Percentiles rank a stretch among this genome's conserved stretches.
Conservation (phyloP, 805 yeast species). For the Huiozyma sinensis region DNA sequence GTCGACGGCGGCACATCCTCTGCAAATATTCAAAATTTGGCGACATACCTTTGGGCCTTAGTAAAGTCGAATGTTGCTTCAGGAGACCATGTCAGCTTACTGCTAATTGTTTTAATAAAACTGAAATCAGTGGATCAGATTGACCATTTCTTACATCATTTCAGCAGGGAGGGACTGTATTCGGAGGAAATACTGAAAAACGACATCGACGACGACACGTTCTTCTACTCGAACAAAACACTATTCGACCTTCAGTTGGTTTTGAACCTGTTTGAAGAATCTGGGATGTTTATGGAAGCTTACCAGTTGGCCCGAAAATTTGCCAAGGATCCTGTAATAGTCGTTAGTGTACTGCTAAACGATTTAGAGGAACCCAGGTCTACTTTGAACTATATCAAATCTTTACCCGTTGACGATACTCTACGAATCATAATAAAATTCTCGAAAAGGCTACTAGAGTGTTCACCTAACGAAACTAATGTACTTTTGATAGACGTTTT, state of each 20-base stretch:
- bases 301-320: constrained; percentile 54
- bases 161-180: constrained; percentile 20
- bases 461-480: constrained; percentile 71
- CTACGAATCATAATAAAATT: constrained; percentile 57
- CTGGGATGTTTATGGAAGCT: constrained; percentile 57
- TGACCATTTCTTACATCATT: constrained; percentile 41
- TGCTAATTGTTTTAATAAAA: constrained; percentile 73
- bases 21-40: constrained; percentile 37
- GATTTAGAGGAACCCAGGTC: constrained; percentile 51
- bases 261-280: constrained; percentile 60
- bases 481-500: constrained; percentile 74
- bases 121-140: constrained; percentile 52
- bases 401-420: constrained; percentile 67
- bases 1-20: constrained; percentile 36
- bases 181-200: constrained; percentile 20
- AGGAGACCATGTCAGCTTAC: constrained; percentile 72
- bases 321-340: constrained; percentile 58
- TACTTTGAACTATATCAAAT: constrained; percentile 55
- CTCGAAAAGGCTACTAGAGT: constrained; percentile 54
- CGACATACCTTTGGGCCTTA: constrained; percentile 53
- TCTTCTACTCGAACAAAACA: constrained; percentile 22
- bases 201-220: constrained; percentile 29
- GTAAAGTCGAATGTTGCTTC: constrained; percentile 45
- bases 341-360: constrained; percentile 63
- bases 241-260: constrained; percentile 57